Conservation (phyloP, 768 basidiomycete genomes). For the Termitomyces sp. region DNA sequence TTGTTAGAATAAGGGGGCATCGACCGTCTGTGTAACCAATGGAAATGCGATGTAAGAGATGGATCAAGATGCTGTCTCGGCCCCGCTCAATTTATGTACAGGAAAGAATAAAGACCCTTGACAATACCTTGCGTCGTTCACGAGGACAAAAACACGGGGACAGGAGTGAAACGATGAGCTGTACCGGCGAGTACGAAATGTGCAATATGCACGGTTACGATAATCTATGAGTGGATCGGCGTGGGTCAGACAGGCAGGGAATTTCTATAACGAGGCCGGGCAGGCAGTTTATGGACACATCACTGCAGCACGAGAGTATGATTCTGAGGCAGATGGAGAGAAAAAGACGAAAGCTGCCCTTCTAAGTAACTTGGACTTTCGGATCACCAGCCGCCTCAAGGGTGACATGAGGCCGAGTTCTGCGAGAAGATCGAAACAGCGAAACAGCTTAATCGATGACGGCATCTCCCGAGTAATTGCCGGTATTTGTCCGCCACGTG, state of each 20-base stretch:
- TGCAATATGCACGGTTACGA: constrained; percentile 10
- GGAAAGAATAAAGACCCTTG: constrained; percentile 10
- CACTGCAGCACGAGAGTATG: constrained; percentile 4
- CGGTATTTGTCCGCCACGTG: neutral
- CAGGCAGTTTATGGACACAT: constrained; percentile 10
- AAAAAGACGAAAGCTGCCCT: neutral
- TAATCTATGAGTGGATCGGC: constrained; percentile 15
- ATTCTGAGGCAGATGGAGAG: neutral
- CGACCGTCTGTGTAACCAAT: constrained; percentile 9
- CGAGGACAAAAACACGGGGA: constrained; percentile 29
- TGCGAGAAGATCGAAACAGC: neutral
- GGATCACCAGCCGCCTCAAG: constrained; percentile 33
- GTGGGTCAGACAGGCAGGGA: constrained; percentile 13
- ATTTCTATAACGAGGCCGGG: constrained; percentile 12
- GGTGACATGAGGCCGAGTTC: constrained; percentile 33
- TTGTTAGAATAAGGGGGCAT: constrained; percentile 17
- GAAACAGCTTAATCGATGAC: neutral
- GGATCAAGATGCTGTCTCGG: constrained; percentile 6
- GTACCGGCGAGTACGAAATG: constrained; percentile 19
- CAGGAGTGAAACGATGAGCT: constrained; percentile 22
- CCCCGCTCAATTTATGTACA: constrained; percentile 7
- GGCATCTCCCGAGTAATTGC: constrained; percentile 2
- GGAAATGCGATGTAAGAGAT: constrained; percentile 1
- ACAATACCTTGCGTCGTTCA: constrained; percentile 31
- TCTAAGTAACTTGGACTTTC: constrained; percentile 5